These are phyloP conservation scores for Colletotrichum sp. DNA, from an alignment of 2,329 filamentous ascomycete species.

Conservation along the genomic window DNA sequence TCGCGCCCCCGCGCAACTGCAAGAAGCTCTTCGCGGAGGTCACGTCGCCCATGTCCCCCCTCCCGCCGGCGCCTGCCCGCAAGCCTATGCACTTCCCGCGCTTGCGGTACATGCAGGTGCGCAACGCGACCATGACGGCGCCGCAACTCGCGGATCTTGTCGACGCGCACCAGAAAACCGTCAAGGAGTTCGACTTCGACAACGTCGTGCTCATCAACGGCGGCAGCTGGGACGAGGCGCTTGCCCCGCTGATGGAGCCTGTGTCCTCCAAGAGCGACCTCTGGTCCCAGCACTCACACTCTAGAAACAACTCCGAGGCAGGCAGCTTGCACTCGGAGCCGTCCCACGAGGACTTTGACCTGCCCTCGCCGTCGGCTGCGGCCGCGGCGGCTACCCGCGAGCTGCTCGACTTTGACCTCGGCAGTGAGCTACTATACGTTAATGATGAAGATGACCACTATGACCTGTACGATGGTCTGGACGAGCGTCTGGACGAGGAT, in stretches of 20 bases:
- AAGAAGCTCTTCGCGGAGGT: conserved; percentile 70
- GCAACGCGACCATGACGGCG: conserved; percentile 75
- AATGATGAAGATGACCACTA: conserved; percentile 25
- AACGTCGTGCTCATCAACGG: conserved; percentile 71
- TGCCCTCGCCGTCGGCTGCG: conserved; percentile 57
- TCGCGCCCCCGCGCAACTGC: conserved; percentile 57
- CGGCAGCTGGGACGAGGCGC: conserved; percentile 82
- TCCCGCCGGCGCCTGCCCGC: conserved; percentile 57
- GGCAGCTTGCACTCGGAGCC: conserved; percentile 28
- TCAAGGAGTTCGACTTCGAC: conserved; percentile 82
- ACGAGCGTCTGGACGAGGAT: conserved; percentile 33
- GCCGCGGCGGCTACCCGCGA: conserved; percentile 59
- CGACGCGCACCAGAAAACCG: conserved; percentile 66
- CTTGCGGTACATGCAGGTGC: conserved; percentile 71
- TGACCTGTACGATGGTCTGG: conserved; percentile 35
- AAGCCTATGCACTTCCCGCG: conserved; percentile 69
- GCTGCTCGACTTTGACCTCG: conserved; percentile 45
- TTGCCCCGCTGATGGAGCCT: conserved; percentile 69
- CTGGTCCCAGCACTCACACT: conserved; percentile 48
- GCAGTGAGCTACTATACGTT: conserved; percentile 24
- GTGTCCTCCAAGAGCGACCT: conserved; percentile 36
- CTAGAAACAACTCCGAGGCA: conserved; percentile 37
- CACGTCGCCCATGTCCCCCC: conserved; percentile 68
- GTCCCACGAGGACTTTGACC: conserved; percentile 34
- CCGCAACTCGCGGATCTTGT: conserved; percentile 75